Conservation (phyloP, 352 stramenopile species). For the Aphanomyces astaci region DNA sequence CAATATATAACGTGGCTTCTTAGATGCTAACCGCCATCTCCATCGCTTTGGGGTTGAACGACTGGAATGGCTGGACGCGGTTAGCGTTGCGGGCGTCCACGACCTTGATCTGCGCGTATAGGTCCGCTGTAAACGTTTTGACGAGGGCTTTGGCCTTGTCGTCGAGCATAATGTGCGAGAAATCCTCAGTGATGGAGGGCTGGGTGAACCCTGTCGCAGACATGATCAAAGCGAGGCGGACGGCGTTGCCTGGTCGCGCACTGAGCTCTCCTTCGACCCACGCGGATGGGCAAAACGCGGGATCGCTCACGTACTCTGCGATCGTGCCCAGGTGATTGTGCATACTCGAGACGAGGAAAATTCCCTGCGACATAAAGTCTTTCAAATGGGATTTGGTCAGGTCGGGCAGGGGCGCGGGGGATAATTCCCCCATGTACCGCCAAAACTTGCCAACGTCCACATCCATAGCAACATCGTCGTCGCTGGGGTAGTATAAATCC, state of each 20-base stretch:
- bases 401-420: neutral
- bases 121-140: neutral
- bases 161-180: slow-evolving; percentile 18
- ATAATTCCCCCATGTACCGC: neutral
- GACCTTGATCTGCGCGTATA: neutral
- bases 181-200: slow-evolving; percentile 12
- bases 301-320: slow-evolving; percentile 17
- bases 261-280: slow-evolving; percentile 19
- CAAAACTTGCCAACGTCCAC: neutral
- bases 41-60: slow-evolving; percentile 24
- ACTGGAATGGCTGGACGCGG: slow-evolving; percentile 15
- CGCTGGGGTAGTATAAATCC: slow-evolving; percentile 8
- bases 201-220: slow-evolving; percentile 3
- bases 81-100: slow-evolving; percentile 17
- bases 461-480: neutral
- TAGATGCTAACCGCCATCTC: slow-evolving; percentile 24
- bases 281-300: slow-evolving; percentile 7
- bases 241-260: slow-evolving; percentile 6
- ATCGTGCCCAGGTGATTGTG: slow-evolving; percentile 20
- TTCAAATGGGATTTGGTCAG: slow-evolving; percentile 11
- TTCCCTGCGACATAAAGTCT: slow-evolving; percentile 4
- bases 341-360: slow-evolving; percentile 13
- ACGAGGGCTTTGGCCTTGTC: slow-evolving; percentile 12
- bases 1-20: neutral
- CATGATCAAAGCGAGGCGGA: slow-evolving; percentile 11